Evolutionary conservation across 345 rosid genomes (phyloP), one percentile per base, ranked within the genome.

Genomic region (Ricinus communis): DNA sequence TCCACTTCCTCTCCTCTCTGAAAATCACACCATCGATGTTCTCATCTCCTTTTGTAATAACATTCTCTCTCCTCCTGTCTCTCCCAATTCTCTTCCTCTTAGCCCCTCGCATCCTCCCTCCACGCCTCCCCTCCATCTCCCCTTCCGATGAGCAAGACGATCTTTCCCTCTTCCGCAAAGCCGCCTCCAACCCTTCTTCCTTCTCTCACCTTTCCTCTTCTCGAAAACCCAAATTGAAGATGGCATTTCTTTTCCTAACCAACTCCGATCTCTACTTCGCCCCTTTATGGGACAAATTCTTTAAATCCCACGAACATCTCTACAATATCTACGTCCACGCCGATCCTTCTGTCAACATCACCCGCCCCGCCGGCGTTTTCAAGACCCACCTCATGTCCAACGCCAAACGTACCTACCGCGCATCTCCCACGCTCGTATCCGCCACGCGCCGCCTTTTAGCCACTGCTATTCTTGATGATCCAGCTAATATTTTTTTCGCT

Each of bases 371-470:
- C 0, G 83, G 85, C 31, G 86, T 88, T 13, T 86, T 91, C 47
- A 21, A 46, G 6, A 74, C 81, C 54, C 80, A 80, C 0, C 86
- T 89, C 82, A 92, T 92, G 51, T 18, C 74, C 0, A 71, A 76
- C 38, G 89, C 96, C 14, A 92, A 89, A 62, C 90, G 82, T 28
- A 95, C 99, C 30, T 82, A 76, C 71, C 88, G 98, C 4, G 97
- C 90, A 8, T 95, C 99, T 22, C 89, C 99, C 1, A 92, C 99
- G 0, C 85, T 95, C 6, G 83, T 95, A 77, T 86, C 99, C 57
- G 98, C 99, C 78, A 88, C 94, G 30, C 85, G 98, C 71, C 93
- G 97, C 58, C 91, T 92, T 61, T 84, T 95, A 2, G 99, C 99
- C 43, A 78, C 82, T 14, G 99, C 99, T 24, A 68, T 95, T 72